Conservation (phyloP, 140 eudicot species). For the Erigeron philadelphicus region DNA sequence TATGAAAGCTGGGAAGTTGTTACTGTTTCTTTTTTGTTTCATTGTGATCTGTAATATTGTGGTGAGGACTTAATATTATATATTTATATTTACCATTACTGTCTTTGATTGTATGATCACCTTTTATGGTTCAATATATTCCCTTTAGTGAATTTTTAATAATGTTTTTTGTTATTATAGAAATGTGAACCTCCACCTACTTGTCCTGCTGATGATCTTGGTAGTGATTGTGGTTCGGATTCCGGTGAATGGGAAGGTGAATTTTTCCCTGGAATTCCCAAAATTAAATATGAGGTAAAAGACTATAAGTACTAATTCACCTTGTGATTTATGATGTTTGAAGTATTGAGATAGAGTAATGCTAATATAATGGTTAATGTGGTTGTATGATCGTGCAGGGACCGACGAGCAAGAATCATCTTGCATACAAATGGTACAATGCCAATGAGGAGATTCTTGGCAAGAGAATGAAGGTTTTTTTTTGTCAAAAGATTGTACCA, state of each 20-base stretch:
- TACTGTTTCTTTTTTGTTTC: constrained; percentile 39
- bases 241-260: constrained; percentile 85
- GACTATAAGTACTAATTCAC: neutral
- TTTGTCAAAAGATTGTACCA: neutral
- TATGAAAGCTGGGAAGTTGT: constrained; percentile 40
- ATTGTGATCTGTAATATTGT: constrained; percentile 32
- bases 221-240: constrained; percentile 41
- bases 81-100: neutral
- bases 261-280: constrained; percentile 82
- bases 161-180: constrained; percentile 32
- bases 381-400: constrained; percentile 48
- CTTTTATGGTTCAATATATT: neutral
- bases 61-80: constrained; percentile 34
- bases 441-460: constrained; percentile 95
- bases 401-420: constrained; percentile 71
- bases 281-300: constrained; percentile 83
- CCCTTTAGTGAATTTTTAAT: neutral
- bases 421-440: constrained; percentile 84
- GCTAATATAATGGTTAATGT: neutral
- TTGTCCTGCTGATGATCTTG: constrained; percentile 74
- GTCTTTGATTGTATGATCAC: neutral
- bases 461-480: constrained; percentile 73
- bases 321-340: neutral
- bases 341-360: neutral
- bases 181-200: constrained; percentile 67